Evolutionary conservation across 2,329 filamentous ascomycete genomes (phyloP), one percentile per base, ranked within the genome.

Genomic region (Penicillium digitatum): DNA sequence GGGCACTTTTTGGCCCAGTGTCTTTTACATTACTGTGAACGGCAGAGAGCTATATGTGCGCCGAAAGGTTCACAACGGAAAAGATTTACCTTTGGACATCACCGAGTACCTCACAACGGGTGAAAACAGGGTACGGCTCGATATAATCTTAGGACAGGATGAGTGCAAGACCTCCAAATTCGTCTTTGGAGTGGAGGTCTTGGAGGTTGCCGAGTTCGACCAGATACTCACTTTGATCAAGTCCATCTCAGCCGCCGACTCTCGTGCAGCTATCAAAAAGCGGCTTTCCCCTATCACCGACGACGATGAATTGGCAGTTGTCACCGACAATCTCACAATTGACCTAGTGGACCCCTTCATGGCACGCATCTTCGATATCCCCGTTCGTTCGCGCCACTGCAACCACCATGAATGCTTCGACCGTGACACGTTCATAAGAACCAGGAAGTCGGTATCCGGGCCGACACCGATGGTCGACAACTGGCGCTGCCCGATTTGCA

Each of bases 401-500:
- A 76, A 77, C 24, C 93, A 99, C 68, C 77, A 87, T 34, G 90
- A 96, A 68, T 96, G 91, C 68, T 96, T 97, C 68, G 93, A 97
- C 69, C 83, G 96, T 8, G 82, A 88, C 20, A 92, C 83, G 0
- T 97, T 90, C 77, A 81, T 99, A 9, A 72, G 78, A 14, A 89
- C 87, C 5, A 84, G 89, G 16, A 69, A 63, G 22, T 72, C 69
- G 24, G 74, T 70, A 39, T 77, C 78, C 5, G 73, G 74, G 14
- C 81, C 79, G 57, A 69, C 73, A 24, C 58, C 62, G 22, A 49
- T 69, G 47, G 63, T 69, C 37, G 79, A 79, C 51, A 82, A 83
- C 49, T 96, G 92, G 91, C 87, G 82, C 59, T 99, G 94, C 65
- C 94, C 94, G 0, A 84, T 95, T 29, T 97, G 93, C 71, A 79